Conservation (phyloP, 495 filamentous ascomycete genomes). For the Cladorrhinum samala region DNA sequence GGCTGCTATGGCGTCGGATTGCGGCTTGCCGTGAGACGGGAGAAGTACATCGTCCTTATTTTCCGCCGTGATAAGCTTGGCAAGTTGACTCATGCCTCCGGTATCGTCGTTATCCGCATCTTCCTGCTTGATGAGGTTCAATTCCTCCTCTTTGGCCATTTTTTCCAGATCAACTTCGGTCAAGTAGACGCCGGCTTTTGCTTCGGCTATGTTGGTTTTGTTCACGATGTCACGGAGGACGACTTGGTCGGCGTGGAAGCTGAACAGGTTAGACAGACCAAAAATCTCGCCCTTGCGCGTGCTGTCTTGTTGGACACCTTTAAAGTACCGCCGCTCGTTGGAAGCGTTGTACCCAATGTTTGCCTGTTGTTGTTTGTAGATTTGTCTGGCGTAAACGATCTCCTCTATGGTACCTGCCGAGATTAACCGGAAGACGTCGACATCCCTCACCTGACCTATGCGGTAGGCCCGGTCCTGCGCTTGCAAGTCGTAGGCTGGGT, state of each 20-base stretch:
- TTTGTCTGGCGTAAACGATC: conserved; percentile 93
- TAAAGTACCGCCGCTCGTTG: conserved; percentile 90
- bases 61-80: conserved; percentile 58
- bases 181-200: conserved; percentile 75
- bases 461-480: conserved; percentile 96
- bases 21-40: conserved; percentile 26
- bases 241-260: conserved; percentile 70
- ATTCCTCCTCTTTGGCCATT: conserved; percentile 42
- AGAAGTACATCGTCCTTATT: conserved; percentile 32
- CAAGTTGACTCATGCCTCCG: conserved; percentile 71
- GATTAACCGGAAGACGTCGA: conserved; percentile 94
- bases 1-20: conserved; percentile 75
- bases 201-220: conserved; percentile 95
- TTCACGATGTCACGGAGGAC: conserved; percentile 90
- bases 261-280: conserved; percentile 80
- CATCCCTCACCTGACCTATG: conserved; percentile 87
- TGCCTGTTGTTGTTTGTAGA: conserved; percentile 98
- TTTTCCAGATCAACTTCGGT: conserved; percentile 64
- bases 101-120: conserved; percentile 50
- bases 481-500: conserved; percentile 87
- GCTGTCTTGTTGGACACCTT: conserved; percentile 79
- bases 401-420: conserved; percentile 93
- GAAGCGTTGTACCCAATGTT: conserved; percentile 96
- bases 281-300: conserved; percentile 88
- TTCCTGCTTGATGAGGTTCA: conserved; percentile 35